Evolutionary conservation across 73 alveolate genomes (phyloP), one percentile per base, ranked within the genome.

Genomic region (Effrenium voratum): DNA sequence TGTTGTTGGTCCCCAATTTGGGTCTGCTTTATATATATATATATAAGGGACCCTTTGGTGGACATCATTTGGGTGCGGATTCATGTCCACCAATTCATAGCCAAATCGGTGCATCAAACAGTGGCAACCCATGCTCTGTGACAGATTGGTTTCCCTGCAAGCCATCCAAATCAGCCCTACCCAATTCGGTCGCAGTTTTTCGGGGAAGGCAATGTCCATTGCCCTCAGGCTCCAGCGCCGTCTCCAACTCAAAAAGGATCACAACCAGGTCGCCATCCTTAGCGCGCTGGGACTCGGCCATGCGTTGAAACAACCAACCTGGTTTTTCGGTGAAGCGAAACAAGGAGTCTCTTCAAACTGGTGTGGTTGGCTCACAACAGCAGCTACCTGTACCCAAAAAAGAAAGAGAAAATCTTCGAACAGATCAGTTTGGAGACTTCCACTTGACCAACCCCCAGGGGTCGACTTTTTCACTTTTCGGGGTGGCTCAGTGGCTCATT

Each of bases 191-290:
- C n/a, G n/a, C n/a, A n/a, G n/a, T n/a, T n/a, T n/a, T n/a, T n/a
- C n/a, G n/a, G n/a, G n/a, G n/a, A n/a, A n/a, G n/a, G n/a, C n/a
- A n/a, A n/a, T n/a, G n/a, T n/a, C n/a, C 12, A 40, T 8, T 5
- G 36, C 10, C 40, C 91, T 81, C 28, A 81, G 92, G 19, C 28
- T 12, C 47, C 63, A 10, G 81, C 93, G 93, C 43, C 15, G 93
- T 36, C 72, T 55, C 60, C 47, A 85, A 60, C 80, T 85, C 93
- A 59, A 85, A 85, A 36, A 85, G 93, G 43, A 85, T 34, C 81
- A 85, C 93, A 44, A 85, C 93, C 46, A 66, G 38, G 47, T 85
- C 93, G 5, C 93, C 81, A 57, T 85, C 93, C 93, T 84, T 10
- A 28, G 93, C 2, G 34, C 13, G 40, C 63, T 52, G 63, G 26